These are phyloP conservation scores for Penicillium freii DNA, from an alignment of 2,329 filamentous ascomycete genomes.

Conservation along the genomic window DNA sequence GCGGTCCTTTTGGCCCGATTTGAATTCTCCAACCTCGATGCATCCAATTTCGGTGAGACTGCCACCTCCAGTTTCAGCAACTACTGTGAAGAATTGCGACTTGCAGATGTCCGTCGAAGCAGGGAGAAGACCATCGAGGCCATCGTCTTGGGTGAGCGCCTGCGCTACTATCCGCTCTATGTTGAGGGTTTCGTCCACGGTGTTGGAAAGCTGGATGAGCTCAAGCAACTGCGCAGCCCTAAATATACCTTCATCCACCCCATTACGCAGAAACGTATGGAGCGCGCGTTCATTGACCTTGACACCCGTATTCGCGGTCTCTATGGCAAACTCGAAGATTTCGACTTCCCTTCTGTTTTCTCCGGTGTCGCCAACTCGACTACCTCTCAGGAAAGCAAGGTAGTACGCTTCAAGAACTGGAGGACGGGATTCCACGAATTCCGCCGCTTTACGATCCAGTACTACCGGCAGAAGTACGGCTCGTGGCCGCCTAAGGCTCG, in stretches of 20 bases:
- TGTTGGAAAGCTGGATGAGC: conserved; percentile 75
- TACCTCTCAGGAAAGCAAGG: conserved; percentile 70
- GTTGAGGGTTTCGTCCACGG: conserved; percentile 90
- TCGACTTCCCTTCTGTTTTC: conserved; percentile 89
- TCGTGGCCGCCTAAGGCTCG: conserved; percentile 87
- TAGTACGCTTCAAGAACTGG: conserved; percentile 83
- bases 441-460: conserved; percentile 67
- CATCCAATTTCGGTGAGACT: conserved; percentile 63
- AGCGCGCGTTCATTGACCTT: conserved; percentile 77
- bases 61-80: conserved; percentile 51
- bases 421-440: conserved; percentile 70
- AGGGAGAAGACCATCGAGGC: conserved; percentile 87
- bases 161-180: conserved; percentile 79
- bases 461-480: conserved; percentile 68
- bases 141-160: conserved; percentile 81
- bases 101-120: conserved; percentile 78
- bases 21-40: conserved; percentile 61
- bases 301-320: conserved; percentile 68
- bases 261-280: conserved; percentile 73
- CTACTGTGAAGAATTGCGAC: conserved; percentile 71
- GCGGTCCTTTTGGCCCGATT: conserved; percentile 57
- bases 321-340: conserved; percentile 73
- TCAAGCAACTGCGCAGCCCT: conserved; percentile 66
- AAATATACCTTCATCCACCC: conserved; percentile 69
- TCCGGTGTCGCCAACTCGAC: conserved; percentile 83